Percentiles rank a stretch among this genome's conserved stretches.
These are phyloP conservation scores for Colletotrichum caudatum DNA, from an alignment of 2,329 filamentous ascomycete genomes.

Conservation along the genomic window DNA sequence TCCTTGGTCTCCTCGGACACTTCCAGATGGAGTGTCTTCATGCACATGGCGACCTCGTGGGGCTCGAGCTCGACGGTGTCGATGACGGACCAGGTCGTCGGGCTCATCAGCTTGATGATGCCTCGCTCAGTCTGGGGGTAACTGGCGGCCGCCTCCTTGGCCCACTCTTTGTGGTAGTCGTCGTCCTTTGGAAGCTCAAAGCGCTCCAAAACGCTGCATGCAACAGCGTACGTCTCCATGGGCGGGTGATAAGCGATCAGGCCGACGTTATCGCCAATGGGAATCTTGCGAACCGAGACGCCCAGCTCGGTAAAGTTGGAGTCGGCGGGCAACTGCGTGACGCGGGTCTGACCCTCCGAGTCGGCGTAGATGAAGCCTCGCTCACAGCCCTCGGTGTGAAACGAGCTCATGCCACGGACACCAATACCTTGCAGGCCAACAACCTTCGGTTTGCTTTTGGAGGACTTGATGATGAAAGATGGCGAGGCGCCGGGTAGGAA, in stretches of 20 bases:
- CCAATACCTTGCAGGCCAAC: constrained; percentile 77
- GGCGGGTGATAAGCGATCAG: constrained; percentile 81
- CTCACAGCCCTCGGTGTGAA: constrained; percentile 82
- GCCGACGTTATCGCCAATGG: constrained; percentile 76
- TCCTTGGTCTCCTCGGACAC: constrained; percentile 92
- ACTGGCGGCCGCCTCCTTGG: constrained; percentile 73
- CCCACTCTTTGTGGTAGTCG: constrained; percentile 84
- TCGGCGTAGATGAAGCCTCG: constrained; percentile 88
- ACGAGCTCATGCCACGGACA: constrained; percentile 78
- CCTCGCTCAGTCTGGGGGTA: constrained; percentile 79
- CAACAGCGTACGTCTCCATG: constrained; percentile 81
- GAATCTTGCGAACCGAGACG: constrained; percentile 79
- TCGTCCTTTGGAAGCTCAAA: constrained; percentile 91
- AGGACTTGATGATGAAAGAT: constrained; percentile 84
- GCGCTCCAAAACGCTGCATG: constrained; percentile 73
- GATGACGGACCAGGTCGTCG: constrained; percentile 81
- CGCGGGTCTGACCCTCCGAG: constrained; percentile 75
- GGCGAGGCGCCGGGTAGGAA: constrained; percentile 86
- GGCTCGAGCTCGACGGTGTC: constrained; percentile 80
- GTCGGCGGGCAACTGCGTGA: constrained; percentile 76
- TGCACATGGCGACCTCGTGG: constrained; percentile 81
- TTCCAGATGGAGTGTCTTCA: constrained; percentile 87
- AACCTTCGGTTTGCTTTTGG: constrained; percentile 80
- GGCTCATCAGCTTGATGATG: constrained; percentile 81
- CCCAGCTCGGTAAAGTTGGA: constrained; percentile 80